These are phyloP conservation scores for Chalciporus sp. DNA, from an alignment of 1,284 basidiomycete species.

Conservation along the genomic window DNA sequence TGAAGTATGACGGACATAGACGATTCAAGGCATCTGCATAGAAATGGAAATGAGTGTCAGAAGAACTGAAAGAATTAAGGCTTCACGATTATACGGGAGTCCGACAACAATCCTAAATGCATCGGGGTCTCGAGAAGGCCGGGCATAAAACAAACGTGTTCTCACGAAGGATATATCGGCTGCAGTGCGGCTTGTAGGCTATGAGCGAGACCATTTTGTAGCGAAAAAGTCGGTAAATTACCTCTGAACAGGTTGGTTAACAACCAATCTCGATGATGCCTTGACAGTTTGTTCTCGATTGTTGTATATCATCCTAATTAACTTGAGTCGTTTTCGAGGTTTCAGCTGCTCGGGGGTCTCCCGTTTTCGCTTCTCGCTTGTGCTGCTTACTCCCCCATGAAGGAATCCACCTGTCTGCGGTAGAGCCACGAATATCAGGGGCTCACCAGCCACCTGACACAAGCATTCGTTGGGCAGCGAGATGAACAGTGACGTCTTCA, in stretches of 20 bases:
- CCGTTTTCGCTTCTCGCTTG: conserved; percentile 28
- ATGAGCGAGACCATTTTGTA: conserved; percentile 22
- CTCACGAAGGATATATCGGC: conserved; percentile 61
- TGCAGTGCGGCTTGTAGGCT: conserved; percentile 42
- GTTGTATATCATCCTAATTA: conserved; percentile 8
- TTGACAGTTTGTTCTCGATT: conserved; percentile 6
- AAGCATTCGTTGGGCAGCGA: conserved; percentile 78
- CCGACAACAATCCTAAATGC: conserved; percentile 57
- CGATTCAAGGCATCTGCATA: conserved; percentile 63
- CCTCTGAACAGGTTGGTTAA: conserved; percentile 25
- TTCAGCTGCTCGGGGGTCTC: conserved; percentile 16
- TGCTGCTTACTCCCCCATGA: conserved; percentile 4
- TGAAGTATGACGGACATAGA: conserved; percentile 46
- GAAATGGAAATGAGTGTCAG: conserved; percentile 12
- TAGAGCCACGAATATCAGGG: conserved; percentile 54
- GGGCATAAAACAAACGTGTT: conserved; percentile 67
- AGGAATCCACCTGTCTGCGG: conserved; percentile 21
- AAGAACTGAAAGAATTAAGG: background rate
- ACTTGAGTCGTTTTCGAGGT: conserved; percentile 30
- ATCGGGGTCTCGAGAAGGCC: conserved; percentile 52
- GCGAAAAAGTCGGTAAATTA: conserved; percentile 4
- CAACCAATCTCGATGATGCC: conserved; percentile 2
- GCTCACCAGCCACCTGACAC: conserved; percentile 76
- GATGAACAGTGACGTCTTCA: conserved; percentile 71
- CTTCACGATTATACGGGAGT: conserved; percentile 67